Base-by-base conservation (phyloP, 2,329 filamentous ascomycete genomes). In the Penicillium sp. region DNA sequence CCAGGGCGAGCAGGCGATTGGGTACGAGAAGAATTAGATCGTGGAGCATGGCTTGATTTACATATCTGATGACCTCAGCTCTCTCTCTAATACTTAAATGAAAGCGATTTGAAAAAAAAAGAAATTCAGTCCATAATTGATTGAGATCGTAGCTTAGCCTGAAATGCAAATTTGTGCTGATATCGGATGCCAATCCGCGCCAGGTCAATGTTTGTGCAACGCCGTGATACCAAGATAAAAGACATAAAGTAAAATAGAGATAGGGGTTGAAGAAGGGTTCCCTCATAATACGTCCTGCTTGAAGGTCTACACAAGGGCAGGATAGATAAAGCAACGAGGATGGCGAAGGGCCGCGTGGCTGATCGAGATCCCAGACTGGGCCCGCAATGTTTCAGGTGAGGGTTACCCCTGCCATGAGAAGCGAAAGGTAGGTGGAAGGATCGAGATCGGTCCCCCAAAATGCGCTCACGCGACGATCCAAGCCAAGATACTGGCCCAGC, bases 1-100 rank as follows among this genome's bases (percentile, higher is more conserved):
- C 31, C 48, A 52, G 48, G 42, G 48, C n/a, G 15, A 56, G 9
- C 53, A 51, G 42, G 54, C 62, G 26, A 63, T 66, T 56, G 61
- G 62, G 0, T 61, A 60, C 39, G 51, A 59, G 42, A 43, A 26
- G 13, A 60, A 49, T 3, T 42, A 41, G 4, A 18, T 24, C 18
- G 24, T 13, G 8, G 9, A 18, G 15, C 13, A 13, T 29, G 23
- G 29, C 5, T n/a, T 8, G 6, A 10, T 33, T 6, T 44, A 31
- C 23, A 33, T 42, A 13, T 21, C 8, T 7, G 34, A 12, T 39
- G 10, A 21, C 9, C 18, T 16, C 18, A 39, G 21, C 21, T 10
- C 9, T 39, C 18, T 39, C 18, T 39, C 16, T 13, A 39, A 6
- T 21, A n/a, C 12, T 26, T 26, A 6, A 24, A 38, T 10, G 5